Base-by-base conservation (phyloP, 345 rosid genomes). In the Sonneratia alba region DNA sequence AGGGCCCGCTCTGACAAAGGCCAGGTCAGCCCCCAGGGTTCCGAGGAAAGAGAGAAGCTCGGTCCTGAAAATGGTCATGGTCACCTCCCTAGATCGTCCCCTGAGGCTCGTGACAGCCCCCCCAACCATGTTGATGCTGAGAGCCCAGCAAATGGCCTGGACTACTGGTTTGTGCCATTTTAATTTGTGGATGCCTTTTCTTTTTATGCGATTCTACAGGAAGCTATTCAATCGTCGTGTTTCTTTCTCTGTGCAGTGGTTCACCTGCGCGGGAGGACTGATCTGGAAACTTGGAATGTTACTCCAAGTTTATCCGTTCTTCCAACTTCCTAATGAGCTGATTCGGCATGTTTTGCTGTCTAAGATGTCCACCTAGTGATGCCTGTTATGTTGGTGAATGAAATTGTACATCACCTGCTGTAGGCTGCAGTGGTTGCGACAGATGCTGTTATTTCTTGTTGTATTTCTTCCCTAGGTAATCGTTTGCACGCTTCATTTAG, bases 81-180 rank as follows among this genome's bases (percentile, higher is more conserved):
- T 74, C 71, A 82, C 48, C 37, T 69, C 14, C 72, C 79, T 1
- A 3, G 74, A 72, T 37, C 57, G 13, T 73, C 71, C 24, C 7
- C 66, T 32, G 37, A 34, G 66, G 14, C 66, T 27, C 66, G 6
- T 27, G 38, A 27, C 66, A 62, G 79, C 70, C 72, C 80, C 79
- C 85, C 79, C 10, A 70, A 71, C 69, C 76, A 81, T 36, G 87
- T 70, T 62, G 86, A 82, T 70, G 90, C 79, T 47, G 93, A 83
- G 42, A 92, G 93, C 81, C 93, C 93, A 12, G 67, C 71, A 43
- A 70, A 78, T 51, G 87, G 76, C 38, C 78, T 87, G 70, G 78
- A 51, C 73, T 69, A 57, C 76, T 84, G 92, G 92, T 84, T 43
- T 65, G 74, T 70, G 42, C 70, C 12, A 3, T 57, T 69, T 55